Evolutionary conservation across 495 filamentous ascomycete genomes (phyloP).

Genomic region (Zalerion maritima): DNA sequence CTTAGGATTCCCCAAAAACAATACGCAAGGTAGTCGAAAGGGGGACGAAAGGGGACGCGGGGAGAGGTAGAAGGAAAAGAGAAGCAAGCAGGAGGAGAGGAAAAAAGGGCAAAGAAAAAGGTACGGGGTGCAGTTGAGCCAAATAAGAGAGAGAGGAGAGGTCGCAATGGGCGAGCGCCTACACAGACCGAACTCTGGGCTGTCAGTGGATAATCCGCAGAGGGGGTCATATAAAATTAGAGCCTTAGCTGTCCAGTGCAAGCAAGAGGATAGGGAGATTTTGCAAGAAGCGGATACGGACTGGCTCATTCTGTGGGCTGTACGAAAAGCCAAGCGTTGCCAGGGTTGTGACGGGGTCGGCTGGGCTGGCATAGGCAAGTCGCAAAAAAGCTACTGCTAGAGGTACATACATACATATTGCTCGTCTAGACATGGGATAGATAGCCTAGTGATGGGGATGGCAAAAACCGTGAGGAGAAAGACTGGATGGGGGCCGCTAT

Average conservation of each 20-base stretch:
- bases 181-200: constrained; percentile 10
- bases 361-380: neutral
- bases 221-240: constrained; percentile 20
- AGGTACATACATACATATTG: too few species aligned
- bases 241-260: constrained; percentile 8
- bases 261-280: constrained; percentile 5
- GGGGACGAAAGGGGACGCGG: too few species aligned
- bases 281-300: constrained; percentile 11
- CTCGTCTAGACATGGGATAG: too few species aligned
- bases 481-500: too few species aligned
- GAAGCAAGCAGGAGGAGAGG: constrained; percentile 3
- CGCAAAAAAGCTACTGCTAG: too few species aligned
- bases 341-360: constrained; percentile 1
- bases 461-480: too few species aligned
- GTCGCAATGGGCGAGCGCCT: constrained; percentile 5
- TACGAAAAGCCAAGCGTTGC: neutral
- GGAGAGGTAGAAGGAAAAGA: too few species aligned
- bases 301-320: constrained; percentile 10
- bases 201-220: constrained; percentile 18
- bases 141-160: neutral
- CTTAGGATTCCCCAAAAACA: too few species aligned
- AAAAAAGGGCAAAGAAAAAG: constrained; percentile 6
- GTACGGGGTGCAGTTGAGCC: constrained; percentile 1
- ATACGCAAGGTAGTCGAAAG: constrained; percentile 3
- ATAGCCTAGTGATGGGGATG: too few species aligned